Evolutionary conservation across 2,329 filamentous ascomycete genomes (phyloP), one percentile per base, ranked within the genome.

Genomic region (Trichoderma gracile): DNA sequence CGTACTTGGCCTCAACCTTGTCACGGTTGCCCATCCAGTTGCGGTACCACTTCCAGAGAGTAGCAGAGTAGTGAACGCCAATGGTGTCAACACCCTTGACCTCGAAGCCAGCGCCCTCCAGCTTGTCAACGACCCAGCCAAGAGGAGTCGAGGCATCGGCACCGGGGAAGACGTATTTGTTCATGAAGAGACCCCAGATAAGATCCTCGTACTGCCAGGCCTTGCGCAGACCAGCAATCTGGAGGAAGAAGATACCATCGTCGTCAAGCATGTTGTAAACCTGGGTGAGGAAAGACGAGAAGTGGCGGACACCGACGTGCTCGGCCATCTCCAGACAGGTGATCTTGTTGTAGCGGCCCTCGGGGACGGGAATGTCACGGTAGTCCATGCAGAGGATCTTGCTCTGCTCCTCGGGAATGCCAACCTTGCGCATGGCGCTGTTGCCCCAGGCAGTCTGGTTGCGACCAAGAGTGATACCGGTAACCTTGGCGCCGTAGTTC

Each of bases 391-490:
- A 98, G 68, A 97, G 82, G 75, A 98, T 93, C 70, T 87, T 89
- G 81, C 90, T 95, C 82, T 99, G 95, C 71, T 89, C 86, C 78
- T 97, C 92, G 58, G 89, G 79, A 67, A 98, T 87, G 67, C 92
- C 92, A 69, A 86, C 89, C 73, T 89, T 90, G 76, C 91, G 89
- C 69, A 98, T 87, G 69, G 90, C 93, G 71, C 86, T 88, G 83
- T 98, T 98, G 74, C 94, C 95, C 93, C 93, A 98, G 56, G 92
- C 92, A 67, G 94, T 97, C 82, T 97, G 94, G 81, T 99, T 97
- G 76, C 91, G 90, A 69, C 92, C 95, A 65, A 98, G 90, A 67
- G 95, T 98, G 76, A 98, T 86, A 82, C 95, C 95, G 52, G 92
- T 95, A 67, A 88, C 90, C 61, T 89, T 82, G 65, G 91, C 92